These are phyloP conservation scores for Porphyrellus cyaneotinctus DNA, from an alignment of 768 basidiomycete genomes.

Conservation along the genomic window DNA sequence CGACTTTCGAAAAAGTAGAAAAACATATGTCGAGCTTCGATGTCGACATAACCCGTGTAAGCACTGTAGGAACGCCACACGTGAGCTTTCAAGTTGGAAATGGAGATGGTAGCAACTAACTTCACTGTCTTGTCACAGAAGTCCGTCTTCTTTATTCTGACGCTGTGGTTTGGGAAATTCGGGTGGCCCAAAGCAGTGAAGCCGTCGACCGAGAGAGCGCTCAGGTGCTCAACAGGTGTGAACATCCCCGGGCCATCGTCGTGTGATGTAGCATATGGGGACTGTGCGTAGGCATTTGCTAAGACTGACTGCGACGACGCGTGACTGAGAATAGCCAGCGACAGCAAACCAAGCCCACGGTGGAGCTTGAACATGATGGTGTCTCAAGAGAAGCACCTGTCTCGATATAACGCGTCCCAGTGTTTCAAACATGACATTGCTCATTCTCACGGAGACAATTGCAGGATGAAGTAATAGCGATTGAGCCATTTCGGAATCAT, in stretches of 20 bases:
- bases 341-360: conserved; percentile 14
- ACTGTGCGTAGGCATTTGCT: conserved; percentile 2
- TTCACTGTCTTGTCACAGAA: conserved; percentile 42
- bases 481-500: too few relatives aligned
- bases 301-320: conserved; percentile 23
- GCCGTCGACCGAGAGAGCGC: conserved; percentile 22
- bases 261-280: conserved; percentile 11
- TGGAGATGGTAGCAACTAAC: conserved; percentile 18
- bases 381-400: too few relatives aligned
- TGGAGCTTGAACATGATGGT: too few relatives aligned
- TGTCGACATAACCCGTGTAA: conserved; percentile 67
- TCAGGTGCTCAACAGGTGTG: conserved; percentile 32
- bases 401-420: too few relatives aligned
- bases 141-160: conserved; percentile 37
- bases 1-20: conserved; percentile 78
- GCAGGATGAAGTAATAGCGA: too few relatives aligned
- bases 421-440: too few relatives aligned
- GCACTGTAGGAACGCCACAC: conserved; percentile 33
- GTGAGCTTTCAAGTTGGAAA: background rate
- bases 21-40: conserved; percentile 59
- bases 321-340: conserved; percentile 9
- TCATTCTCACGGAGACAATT: too few relatives aligned
- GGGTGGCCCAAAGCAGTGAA: conserved; percentile 43
- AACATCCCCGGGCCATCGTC: conserved; percentile 34
- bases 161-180: conserved; percentile 40